Evolutionary conservation across 208 protist species (phyloP).

Genomic region (Wallacemonas sp.): DNA sequence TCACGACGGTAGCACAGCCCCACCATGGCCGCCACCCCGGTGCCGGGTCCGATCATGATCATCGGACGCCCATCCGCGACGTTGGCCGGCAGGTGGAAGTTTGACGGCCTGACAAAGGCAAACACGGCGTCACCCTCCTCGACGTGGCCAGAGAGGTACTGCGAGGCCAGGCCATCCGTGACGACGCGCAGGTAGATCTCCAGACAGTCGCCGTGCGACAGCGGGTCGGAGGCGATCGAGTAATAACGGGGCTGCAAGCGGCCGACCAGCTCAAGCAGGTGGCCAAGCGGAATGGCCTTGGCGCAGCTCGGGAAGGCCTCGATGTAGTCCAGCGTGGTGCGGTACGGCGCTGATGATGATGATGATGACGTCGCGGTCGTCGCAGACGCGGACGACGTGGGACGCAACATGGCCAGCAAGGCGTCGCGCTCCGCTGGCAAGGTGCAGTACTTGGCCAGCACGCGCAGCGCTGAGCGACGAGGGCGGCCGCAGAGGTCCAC

Average conservation of each 20-base stretch:
- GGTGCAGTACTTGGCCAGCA: slow-evolving; percentile 69
- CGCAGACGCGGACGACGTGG: neutral
- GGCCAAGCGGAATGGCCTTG: slow-evolving; percentile 40
- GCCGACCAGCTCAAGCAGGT: slow-evolving; percentile 89
- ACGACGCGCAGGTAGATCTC: slow-evolving; percentile 85
- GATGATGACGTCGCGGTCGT: neutral
- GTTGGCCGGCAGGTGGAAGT: slow-evolving; percentile 80
- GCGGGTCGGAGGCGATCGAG: slow-evolving; percentile 93
- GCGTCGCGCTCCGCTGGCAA: slow-evolving; percentile 45
- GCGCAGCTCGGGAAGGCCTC: slow-evolving; percentile 71
- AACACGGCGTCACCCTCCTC: slow-evolving; percentile 41
- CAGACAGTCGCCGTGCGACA: slow-evolving; percentile 63
- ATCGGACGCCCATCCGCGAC: slow-evolving; percentile 51
- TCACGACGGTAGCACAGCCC: slow-evolving; percentile 77
- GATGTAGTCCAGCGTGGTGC: slow-evolving; percentile 75
- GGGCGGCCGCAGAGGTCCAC: slow-evolving; percentile 74
- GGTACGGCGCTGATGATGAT: slow-evolving; percentile 14
- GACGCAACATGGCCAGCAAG: slow-evolving; percentile 49
- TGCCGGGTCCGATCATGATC: slow-evolving; percentile 94
- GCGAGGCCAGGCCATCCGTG: slow-evolving; percentile 73
- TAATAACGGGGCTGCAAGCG: slow-evolving; percentile 94
- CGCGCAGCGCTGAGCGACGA: slow-evolving; percentile 61
- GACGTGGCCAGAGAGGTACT: slow-evolving; percentile 67
- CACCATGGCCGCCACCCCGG: slow-evolving; percentile 84
- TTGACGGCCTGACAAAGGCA: slow-evolving; percentile 86